Evolutionary conservation across 2,329 filamentous ascomycete genomes (phyloP).

Genomic region (Talaromyces islandicus): DNA sequence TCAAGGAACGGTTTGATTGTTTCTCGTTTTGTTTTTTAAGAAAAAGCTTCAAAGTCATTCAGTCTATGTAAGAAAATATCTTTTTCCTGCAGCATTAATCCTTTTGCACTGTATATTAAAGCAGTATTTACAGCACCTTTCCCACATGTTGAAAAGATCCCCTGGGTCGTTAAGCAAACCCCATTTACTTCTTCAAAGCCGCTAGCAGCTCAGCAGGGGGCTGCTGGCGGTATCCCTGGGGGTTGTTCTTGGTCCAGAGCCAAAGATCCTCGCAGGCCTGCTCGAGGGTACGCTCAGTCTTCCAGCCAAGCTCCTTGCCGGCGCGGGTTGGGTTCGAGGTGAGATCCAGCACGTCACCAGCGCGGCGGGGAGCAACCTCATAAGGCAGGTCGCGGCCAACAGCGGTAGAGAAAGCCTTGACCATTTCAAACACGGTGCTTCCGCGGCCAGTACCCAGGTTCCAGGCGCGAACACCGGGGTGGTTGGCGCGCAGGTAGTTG

Average conservation of each 20-base stretch:
- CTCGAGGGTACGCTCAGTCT: slow-evolving; percentile 83
- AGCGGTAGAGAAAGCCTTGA: slow-evolving; percentile 84
- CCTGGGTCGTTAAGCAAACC: not conserved
- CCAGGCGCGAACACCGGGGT: slow-evolving; percentile 90
- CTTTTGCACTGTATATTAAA: not conserved
- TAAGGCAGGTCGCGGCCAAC: slow-evolving; percentile 84
- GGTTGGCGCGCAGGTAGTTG: slow-evolving; percentile 76
- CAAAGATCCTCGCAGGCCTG: slow-evolving; percentile 91
- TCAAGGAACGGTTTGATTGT: not conserved
- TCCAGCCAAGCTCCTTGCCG: slow-evolving; percentile 86
- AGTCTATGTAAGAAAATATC: slow-evolving; percentile 1
- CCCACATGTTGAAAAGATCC: not conserved
- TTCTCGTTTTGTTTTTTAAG: not conserved
- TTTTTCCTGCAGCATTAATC: not conserved
- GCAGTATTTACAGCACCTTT: not conserved
- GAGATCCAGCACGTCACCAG: slow-evolving; percentile 88
- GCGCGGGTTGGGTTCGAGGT: slow-evolving; percentile 86
- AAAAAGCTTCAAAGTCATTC: not conserved
- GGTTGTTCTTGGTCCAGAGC: slow-evolving; percentile 97
- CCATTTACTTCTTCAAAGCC: slow-evolving; percentile 28
- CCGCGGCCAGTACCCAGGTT: slow-evolving; percentile 93
- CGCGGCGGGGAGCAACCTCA: slow-evolving; percentile 73
- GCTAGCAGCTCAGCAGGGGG: slow-evolving; percentile 79
- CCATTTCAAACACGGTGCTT: slow-evolving; percentile 94
- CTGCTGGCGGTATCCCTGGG: slow-evolving; percentile 85